Evolutionary conservation across 139 green algal species (phyloP).

Genomic region (Volvox reticuliferus): DNA sequence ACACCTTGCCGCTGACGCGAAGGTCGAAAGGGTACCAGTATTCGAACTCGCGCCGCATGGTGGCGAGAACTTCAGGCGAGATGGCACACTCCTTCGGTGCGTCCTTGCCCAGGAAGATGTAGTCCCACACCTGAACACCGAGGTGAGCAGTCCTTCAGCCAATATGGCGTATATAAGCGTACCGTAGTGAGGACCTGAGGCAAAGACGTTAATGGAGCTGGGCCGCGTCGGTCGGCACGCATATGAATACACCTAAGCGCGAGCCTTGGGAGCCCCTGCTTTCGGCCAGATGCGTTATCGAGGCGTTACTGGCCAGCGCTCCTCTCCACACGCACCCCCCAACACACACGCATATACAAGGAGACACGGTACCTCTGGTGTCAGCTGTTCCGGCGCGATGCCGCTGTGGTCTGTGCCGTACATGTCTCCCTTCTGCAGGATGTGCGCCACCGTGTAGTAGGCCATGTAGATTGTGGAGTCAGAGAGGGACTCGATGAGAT

Average conservation of each 20-base stretch:
- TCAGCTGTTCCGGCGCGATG: slow-evolving; percentile 87
- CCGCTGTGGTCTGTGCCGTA: slow-evolving; percentile 75
- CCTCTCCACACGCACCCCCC: too few species aligned
- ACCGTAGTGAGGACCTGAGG: too few species aligned
- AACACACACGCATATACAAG: background rate
- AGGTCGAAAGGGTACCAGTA: slow-evolving; percentile 99
- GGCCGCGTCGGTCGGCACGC: too few species aligned
- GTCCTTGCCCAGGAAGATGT: slow-evolving; percentile 85
- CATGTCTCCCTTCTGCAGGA: slow-evolving; percentile 92
- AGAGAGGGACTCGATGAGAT: slow-evolving; percentile 97
- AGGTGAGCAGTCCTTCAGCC: too few species aligned
- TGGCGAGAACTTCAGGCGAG: slow-evolving; percentile 65
- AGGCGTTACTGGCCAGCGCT: too few species aligned
- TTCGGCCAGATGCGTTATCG: too few species aligned
- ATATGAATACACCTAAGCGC: too few species aligned
- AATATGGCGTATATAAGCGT: too few species aligned
- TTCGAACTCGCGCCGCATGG: slow-evolving; percentile 92
- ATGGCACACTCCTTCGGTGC: slow-evolving; percentile 74
- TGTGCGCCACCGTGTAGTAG: slow-evolving; percentile 97
- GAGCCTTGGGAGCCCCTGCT: too few species aligned
- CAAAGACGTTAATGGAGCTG: too few species aligned
- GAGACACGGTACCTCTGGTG: slow-evolving; percentile 66
- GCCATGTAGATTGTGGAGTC: slow-evolving; percentile 99
- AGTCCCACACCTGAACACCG: slow-evolving; percentile 87
- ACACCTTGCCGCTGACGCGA: slow-evolving; percentile 74